Percentiles rank a stretch among this genome's conserved stretches.
Evolutionary conservation across 805 yeast species (phyloP).

Genomic region (Ogataea pini): DNA sequence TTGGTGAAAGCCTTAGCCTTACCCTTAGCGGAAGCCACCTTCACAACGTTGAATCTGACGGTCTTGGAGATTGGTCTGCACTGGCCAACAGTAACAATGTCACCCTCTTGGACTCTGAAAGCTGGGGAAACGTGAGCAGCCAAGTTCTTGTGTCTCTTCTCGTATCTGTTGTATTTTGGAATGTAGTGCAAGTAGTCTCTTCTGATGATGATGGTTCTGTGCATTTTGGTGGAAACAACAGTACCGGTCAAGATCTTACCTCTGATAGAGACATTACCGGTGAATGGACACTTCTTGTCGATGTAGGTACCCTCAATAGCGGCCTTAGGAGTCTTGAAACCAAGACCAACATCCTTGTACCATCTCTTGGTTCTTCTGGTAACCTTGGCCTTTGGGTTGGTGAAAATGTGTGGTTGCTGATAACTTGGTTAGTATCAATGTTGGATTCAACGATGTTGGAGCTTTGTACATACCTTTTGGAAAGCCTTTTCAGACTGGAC

Average conservation of each 20-base stretch:
- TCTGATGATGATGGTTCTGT: slow-evolving; percentile 99
- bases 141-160: slow-evolving; percentile 99
- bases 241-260: slow-evolving; percentile 99
- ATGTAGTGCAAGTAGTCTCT: slow-evolving; percentile 99
- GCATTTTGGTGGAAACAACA: slow-evolving; percentile 99
- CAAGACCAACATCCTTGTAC: slow-evolving; percentile 99
- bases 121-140: slow-evolving; percentile 99
- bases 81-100: slow-evolving; percentile 98
- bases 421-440: slow-evolving; percentile 18
- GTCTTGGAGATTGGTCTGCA: slow-evolving; percentile 99
- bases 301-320: slow-evolving; percentile 99
- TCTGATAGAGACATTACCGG: slow-evolving; percentile 96
- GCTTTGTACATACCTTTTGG: slow-evolving; percentile 87
- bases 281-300: slow-evolving; percentile 99
- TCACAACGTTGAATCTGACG: slow-evolving; percentile 98
- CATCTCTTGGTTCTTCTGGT: slow-evolving; percentile 99
- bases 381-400: slow-evolving; percentile 99
- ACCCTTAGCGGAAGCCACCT: slow-evolving; percentile 87
- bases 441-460: background rate
- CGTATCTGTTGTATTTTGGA: slow-evolving; percentile 99
- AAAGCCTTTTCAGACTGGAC: slow-evolving; percentile 99
- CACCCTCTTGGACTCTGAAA: slow-evolving; percentile 99
- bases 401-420: slow-evolving; percentile 99
- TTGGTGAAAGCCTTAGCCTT: slow-evolving; percentile 94
- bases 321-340: slow-evolving; percentile 99